phyloP scores from a whole-genome alignment of 148 eudicot genomes.

The Vaccinium myrtillus region DNA sequence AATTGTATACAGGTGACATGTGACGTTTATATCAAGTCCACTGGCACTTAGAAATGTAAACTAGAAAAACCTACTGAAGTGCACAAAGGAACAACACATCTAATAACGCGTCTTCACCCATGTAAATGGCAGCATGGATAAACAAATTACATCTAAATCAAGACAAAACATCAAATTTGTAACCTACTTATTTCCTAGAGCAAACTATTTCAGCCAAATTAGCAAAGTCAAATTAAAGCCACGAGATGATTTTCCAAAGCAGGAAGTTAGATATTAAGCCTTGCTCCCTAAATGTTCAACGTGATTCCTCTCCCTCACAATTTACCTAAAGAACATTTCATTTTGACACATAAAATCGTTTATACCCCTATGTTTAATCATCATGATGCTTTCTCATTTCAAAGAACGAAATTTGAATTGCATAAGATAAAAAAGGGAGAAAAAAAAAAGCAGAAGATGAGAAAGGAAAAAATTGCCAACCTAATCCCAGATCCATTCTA shows the following conservation, averaged over 20 bases:
- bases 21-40: background rate
- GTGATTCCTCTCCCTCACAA: background rate
- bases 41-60: background rate
- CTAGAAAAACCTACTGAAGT: background rate
- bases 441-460: too few species aligned
- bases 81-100: background rate
- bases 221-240: background rate
- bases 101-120: background rate
- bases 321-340: background rate
- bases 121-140: background rate
- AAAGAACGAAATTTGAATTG: background rate
- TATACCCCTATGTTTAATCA: background rate
- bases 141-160: background rate
- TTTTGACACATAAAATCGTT: background rate
- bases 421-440: background rate
- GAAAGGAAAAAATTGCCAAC: background rate
- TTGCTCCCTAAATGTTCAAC: background rate
- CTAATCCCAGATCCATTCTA: slow-evolving; percentile 25
- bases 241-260: too few species aligned
- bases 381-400: background rate
- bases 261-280: background rate
- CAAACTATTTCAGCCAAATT: slow-evolving; percentile 10
- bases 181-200: slow-evolving; percentile 4
- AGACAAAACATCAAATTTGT: background rate
- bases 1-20: background rate